phyloP scores from a whole-genome alignment of 1,139 yeast genomes.

The Blastobotrys persicus region DNA sequence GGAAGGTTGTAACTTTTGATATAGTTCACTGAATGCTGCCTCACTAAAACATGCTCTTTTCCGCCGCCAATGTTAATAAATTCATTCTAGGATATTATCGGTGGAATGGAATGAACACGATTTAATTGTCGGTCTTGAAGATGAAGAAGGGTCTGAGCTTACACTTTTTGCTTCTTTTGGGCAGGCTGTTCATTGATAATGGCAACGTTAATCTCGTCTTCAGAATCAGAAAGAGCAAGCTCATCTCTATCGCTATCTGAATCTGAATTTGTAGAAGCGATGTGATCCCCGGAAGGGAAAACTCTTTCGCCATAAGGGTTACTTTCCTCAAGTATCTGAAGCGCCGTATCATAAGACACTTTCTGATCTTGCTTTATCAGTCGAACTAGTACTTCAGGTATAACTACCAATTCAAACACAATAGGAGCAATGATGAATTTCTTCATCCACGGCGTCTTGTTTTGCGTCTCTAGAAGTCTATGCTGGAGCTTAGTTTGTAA shows the following conservation, averaged over 20 bases:
- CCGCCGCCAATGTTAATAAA: too few relatives aligned
- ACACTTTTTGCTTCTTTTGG: conserved; percentile 3
- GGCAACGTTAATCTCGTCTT: neutral
- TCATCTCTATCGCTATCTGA: neutral
- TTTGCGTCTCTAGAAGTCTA: conserved; percentile 5
- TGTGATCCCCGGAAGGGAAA: conserved; percentile 8
- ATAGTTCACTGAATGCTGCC: too few relatives aligned
- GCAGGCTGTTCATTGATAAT: conserved; percentile 1
- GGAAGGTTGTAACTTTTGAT: too few relatives aligned
- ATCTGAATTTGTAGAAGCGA: neutral
- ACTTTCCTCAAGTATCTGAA: conserved; percentile 15
- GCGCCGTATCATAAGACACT: conserved; percentile 10
- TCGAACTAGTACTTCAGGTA: conserved; percentile 19
- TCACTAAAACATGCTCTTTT: too few relatives aligned
- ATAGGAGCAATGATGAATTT: conserved; percentile 10
- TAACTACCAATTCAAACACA: conserved; percentile 16
- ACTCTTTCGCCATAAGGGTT: conserved; percentile 17
- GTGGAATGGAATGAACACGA: too few relatives aligned
- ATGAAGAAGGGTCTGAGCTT: too few relatives aligned
- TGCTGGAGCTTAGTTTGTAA: conserved; percentile 8
- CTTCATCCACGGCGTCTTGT: conserved; percentile 12
- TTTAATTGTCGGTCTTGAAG: too few relatives aligned
- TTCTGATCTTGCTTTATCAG: conserved; percentile 13
- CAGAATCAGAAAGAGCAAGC: neutral
- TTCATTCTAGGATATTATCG: too few relatives aligned